Evolutionary conservation across 176 grass and related monocot genomes (phyloP).

Genomic region (Bolboschoenus planiculmis): DNA sequence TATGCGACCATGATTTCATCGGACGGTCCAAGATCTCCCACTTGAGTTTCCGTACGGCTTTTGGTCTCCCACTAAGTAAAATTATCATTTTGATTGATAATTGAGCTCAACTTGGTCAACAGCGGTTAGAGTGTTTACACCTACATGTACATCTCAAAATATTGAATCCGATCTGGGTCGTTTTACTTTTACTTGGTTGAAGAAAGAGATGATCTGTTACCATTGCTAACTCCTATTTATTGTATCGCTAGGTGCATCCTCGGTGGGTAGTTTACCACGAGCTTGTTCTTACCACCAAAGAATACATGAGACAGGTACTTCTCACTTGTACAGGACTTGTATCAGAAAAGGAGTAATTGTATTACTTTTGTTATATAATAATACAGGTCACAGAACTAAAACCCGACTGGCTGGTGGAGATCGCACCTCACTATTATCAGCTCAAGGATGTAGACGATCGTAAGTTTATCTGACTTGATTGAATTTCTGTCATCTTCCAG

Average conservation of each 20-base stretch:
- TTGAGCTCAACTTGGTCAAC: too few species aligned
- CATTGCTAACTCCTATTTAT: not conserved
- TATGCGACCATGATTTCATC: too few species aligned
- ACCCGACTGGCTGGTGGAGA: conserved; percentile 82
- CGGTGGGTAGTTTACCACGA: conserved; percentile 83
- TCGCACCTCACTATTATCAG: conserved; percentile 93
- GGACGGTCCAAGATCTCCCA: too few species aligned
- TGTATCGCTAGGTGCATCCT: conserved; percentile 48
- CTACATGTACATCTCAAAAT: too few species aligned
- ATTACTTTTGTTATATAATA: not conserved
- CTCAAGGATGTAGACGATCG: conserved; percentile 86
- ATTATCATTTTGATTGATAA: not conserved
- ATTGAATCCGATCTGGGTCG: too few species aligned
- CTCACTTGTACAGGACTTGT: not conserved
- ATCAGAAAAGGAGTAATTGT: not conserved
- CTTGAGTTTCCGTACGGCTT: too few species aligned
- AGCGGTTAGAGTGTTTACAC: too few species aligned
- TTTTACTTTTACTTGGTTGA: too few species aligned
- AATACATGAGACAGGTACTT: conserved; percentile 83
- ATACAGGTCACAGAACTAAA: conserved; percentile 77
- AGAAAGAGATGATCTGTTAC: not conserved
- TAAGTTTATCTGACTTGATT: conserved; percentile 23
- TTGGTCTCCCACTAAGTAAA: too few species aligned
- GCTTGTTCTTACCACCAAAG: conserved; percentile 84
- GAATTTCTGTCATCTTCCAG: not conserved